Base-by-base conservation (phyloP, 1,284 basidiomycete genomes). In the Ustilago crameri region DNA sequence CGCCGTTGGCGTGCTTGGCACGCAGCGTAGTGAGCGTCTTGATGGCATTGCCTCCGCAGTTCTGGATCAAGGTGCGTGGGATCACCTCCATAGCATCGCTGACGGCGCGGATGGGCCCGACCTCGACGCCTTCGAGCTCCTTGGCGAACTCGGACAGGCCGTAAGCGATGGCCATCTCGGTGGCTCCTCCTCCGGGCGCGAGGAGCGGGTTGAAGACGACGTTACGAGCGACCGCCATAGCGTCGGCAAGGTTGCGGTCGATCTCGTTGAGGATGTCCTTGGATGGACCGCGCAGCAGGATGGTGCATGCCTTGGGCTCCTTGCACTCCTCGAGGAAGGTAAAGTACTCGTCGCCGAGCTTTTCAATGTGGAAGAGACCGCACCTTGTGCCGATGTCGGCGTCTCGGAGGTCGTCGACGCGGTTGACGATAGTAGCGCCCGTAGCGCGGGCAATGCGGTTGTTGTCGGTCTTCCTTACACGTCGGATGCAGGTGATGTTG, bases 231-330 rank as follows among this genome's bases (percentile, higher is more conserved):
- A 98, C 94, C 23, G 91, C 90, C 92, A 99, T 98, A 41, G 95
- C 95, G 78, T 98, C 96, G 0, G 94, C 93, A 27, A 98, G 88
- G 85, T 98, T 98, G 46, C 95, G 89, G 85, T 98, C 95, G 77
- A 98, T 93, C 86, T 98, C 95, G 85, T 98, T 96, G 42, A 98
- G 87, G 78, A 98, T 94, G 82, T 98, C 95, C 85, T 98, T 98
- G 8, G 93, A 95, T 0, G 95, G 95, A 1, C 95, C 95, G 41
- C 95, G 93, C n/a, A 98, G 90, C 51, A 98, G 88, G 84, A 98
- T 95, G 9, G 95, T 98, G 87, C 95, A 98, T 2, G 96, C 95
- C 86, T 97, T 97, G 27, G 95, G 95, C n/a, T 88, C 87, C 45
- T 87, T 86, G 87, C 96, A 98, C 83, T 93, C 89, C 35, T 92